Evolutionary conservation across 805 yeast species (phyloP).

Genomic region (Lachancea lanzarotensis): DNA sequence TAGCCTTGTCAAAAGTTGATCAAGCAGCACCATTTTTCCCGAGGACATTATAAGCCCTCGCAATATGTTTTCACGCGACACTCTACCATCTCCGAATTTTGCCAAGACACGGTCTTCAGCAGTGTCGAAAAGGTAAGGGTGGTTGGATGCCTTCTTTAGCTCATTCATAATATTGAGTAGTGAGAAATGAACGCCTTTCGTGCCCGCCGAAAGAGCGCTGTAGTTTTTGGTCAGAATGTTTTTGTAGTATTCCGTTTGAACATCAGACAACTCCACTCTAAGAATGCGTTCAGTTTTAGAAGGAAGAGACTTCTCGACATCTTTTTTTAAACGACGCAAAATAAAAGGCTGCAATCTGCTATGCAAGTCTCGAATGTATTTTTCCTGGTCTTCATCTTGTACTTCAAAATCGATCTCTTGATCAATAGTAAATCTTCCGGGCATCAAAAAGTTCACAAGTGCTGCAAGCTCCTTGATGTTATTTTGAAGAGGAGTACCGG

Average conservation of each 20-base stretch:
- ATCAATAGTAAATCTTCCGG: conserved; percentile 83
- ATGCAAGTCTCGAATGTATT: conserved; percentile 80
- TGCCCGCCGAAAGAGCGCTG: conserved; percentile 81
- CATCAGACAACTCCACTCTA: conserved; percentile 89
- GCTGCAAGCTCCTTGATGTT: conserved; percentile 95
- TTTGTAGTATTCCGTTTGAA: conserved; percentile 91
- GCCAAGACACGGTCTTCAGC: conserved; percentile 80
- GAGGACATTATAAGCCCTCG: conserved; percentile 95
- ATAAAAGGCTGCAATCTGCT: conserved; percentile 84
- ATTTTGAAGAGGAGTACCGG: conserved; percentile 97
- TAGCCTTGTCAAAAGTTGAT: conserved; percentile 76
- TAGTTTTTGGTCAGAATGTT: conserved; percentile 91
- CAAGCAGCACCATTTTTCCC: conserved; percentile 95
- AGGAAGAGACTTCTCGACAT: conserved; percentile 94
- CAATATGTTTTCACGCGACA: conserved; percentile 69
- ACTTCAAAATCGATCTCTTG: conserved; percentile 93
- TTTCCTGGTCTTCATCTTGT: conserved; percentile 82
- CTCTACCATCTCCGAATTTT: conserved; percentile 50
- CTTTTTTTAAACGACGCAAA: conserved; percentile 87
- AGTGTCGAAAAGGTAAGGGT: conserved; percentile 89
- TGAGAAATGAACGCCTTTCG: conserved; percentile 71
- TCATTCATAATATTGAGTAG: conserved; percentile 90
- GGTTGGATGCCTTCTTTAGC: conserved; percentile 93
- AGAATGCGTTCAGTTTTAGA: conserved; percentile 92
- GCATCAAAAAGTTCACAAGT: conserved; percentile 89